Conservation (phyloP, 106 monocot species). For the Cymbidium sinense region DNA sequence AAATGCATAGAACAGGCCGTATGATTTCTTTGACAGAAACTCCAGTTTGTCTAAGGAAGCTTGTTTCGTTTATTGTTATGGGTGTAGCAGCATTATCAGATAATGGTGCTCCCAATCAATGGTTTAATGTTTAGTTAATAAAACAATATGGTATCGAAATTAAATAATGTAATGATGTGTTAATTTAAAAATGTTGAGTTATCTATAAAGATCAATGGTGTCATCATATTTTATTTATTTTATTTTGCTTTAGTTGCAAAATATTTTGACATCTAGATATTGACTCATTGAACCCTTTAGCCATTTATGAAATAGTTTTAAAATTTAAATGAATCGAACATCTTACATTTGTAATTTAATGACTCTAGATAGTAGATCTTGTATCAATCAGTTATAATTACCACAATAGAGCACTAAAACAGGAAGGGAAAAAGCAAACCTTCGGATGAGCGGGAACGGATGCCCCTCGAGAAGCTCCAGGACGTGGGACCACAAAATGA, state of each 20-base stretch:
- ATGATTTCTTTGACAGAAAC: neutral
- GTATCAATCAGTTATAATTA: neutral
- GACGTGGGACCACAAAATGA: slow-evolving; percentile 5
- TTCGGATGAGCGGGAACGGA: slow-evolving; percentile 1
- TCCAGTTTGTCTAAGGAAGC: neutral
- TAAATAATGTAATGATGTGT: neutral
- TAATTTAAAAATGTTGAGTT: too few species aligned
- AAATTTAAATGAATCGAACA: neutral
- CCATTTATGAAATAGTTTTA: neutral
- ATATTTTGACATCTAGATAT: neutral
- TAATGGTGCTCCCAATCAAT: neutral
- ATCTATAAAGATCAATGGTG: neutral
- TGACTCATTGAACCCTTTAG: neutral
- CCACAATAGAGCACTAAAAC: neutral
- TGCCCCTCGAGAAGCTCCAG: slow-evolving; percentile 3
- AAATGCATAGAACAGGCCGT: neutral
- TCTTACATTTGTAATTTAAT: neutral
- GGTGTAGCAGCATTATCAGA: neutral
- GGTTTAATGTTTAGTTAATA: neutral
- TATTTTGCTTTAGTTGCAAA: neutral
- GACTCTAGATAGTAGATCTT: neutral
- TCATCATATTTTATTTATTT: neutral
- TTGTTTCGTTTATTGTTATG: neutral
- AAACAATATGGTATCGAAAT: neutral
- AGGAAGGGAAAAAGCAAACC: neutral